These are phyloP conservation scores for Pseudocercospora eumusae DNA, from an alignment of 2,329 filamentous ascomycete genomes.

Conservation along the genomic window DNA sequence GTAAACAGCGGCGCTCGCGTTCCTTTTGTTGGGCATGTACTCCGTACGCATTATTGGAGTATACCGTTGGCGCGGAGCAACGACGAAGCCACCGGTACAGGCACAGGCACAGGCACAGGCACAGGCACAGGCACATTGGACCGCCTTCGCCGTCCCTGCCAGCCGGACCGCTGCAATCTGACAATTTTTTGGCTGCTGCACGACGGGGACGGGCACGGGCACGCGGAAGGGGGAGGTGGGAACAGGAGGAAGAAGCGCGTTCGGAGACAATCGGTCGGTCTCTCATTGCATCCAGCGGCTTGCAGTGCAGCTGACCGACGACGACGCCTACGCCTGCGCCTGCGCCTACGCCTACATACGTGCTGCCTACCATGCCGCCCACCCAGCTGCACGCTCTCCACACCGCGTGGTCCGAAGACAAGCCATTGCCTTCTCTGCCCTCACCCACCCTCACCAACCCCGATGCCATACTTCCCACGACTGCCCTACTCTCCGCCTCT, in stretches of 20 bases:
- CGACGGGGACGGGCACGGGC: conserved; percentile 1
- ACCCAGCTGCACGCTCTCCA: conserved; percentile 21
- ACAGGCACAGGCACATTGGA: too few relatives aligned
- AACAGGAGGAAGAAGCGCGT: background rate
- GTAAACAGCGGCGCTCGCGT: background rate
- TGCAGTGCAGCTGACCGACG: too few relatives aligned
- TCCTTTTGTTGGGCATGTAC: too few relatives aligned
- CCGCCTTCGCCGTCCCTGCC: background rate
- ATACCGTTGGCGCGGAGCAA: background rate
- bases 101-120: too few relatives aligned
- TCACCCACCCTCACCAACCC: conserved; percentile 90
- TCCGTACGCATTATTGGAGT: too few relatives aligned
- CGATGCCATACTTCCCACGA: conserved; percentile 86
- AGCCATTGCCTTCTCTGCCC: conserved; percentile 52
- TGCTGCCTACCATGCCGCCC: conserved; percentile 10
- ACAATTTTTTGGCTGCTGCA: background rate
- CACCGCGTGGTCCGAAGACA: conserved; percentile 24
- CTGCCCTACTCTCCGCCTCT: conserved; percentile 16
- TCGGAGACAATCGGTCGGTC: background rate
- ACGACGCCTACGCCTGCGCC: too few relatives aligned
- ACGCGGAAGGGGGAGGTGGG: background rate
- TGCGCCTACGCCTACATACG: too few relatives aligned
- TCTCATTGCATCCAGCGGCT: background rate
- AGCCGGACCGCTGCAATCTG: background rate
- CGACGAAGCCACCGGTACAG: too few relatives aligned